Evolutionary conservation across 441 rosid genomes (phyloP).

Genomic region (Hypseocharis bilobata): DNA sequence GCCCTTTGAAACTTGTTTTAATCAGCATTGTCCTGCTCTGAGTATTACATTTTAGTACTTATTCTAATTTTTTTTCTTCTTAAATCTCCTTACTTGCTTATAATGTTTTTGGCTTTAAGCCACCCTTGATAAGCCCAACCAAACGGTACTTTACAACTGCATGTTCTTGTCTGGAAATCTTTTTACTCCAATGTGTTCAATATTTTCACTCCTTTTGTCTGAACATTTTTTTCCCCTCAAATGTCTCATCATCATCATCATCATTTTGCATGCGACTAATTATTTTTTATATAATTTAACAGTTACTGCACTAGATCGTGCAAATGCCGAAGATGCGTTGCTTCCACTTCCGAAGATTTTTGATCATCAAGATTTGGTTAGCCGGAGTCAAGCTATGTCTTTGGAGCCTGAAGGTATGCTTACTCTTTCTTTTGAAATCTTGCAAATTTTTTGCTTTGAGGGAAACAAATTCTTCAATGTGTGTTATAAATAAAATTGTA

Average conservation of each 20-base stretch:
- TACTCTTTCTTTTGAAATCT: constrained; percentile 13
- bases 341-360: constrained; percentile 58
- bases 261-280: constrained; percentile 24
- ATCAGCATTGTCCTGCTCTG: too few species aligned
- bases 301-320: constrained; percentile 82
- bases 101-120: too few species aligned
- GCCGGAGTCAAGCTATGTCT: constrained; percentile 30
- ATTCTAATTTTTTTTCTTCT: too few species aligned
- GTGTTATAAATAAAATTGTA: not conserved
- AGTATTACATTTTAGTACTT: too few species aligned
- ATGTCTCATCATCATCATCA: not conserved
- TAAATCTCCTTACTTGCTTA: too few species aligned
- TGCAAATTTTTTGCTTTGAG: not conserved
- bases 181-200: too few species aligned
- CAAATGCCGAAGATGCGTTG: constrained; percentile 71
- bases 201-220: too few species aligned
- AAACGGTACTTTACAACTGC: too few species aligned
- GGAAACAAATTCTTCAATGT: not conserved
- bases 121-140: too few species aligned
- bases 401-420: constrained; percentile 37
- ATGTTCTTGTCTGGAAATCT: too few species aligned
- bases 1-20: too few species aligned
- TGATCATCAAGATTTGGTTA: constrained; percentile 36
- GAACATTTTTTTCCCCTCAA: too few species aligned
- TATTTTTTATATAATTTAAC: constrained; percentile 24